phyloP scores from a whole-genome alignment of 2,329 filamentous ascomycete genomes.

The Sporothrix schenckii region DNA sequence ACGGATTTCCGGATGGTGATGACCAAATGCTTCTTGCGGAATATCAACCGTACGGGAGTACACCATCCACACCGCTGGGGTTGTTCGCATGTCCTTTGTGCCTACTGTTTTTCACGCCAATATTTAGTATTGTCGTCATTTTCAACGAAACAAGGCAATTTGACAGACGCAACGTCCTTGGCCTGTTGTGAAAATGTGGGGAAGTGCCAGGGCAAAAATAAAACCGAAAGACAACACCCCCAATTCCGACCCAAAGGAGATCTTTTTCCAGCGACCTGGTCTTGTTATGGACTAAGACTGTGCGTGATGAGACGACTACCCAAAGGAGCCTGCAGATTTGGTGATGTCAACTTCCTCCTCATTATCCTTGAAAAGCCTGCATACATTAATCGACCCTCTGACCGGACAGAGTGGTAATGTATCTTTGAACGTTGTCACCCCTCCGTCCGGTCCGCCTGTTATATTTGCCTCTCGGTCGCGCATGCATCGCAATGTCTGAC shows the following conservation, averaged over 20 bases:
- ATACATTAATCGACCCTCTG: neutral
- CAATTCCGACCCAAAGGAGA: constrained; percentile 11
- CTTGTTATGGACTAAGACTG: neutral
- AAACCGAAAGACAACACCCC: neutral
- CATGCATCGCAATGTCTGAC: constrained; percentile 12
- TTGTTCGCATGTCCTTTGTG: too few relatives aligned
- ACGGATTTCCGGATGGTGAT: neutral
- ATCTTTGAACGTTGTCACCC: neutral
- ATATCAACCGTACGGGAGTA: neutral
- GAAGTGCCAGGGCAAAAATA: neutral
- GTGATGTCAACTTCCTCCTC: neutral
- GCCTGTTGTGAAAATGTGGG: constrained; percentile 15
- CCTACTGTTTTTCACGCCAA: neutral
- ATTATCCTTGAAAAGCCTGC: neutral
- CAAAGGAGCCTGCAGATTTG: neutral
- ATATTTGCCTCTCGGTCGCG: neutral
- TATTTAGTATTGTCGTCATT: constrained; percentile 15
- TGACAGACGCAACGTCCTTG: constrained; percentile 2
- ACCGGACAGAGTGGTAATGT: neutral
- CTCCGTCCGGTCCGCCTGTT: neutral
- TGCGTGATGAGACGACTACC: too few relatives aligned
- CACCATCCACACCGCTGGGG: neutral
- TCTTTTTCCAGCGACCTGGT: constrained; percentile 13
- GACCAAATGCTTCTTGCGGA: constrained; percentile 4
- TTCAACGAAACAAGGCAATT: constrained; percentile 6